These are phyloP conservation scores for Isabelozyma rhagii DNA, from an alignment of 805 yeast genomes.

Conservation along the genomic window DNA sequence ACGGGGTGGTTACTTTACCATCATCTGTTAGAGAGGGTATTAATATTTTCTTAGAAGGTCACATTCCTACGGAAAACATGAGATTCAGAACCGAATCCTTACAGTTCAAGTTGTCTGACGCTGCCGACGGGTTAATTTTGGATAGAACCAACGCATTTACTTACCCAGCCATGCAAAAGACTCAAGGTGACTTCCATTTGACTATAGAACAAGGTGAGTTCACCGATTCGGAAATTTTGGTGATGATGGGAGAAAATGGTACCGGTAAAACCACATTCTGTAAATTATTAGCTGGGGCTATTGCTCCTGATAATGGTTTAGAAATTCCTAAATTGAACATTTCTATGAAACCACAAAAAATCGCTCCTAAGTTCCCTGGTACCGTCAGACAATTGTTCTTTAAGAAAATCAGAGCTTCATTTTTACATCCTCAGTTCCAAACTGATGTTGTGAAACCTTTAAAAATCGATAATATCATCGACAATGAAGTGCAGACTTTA, in stretches of 20 bases:
- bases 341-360: constrained; percentile 98
- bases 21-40: constrained; percentile 98
- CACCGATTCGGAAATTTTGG: constrained; percentile 93
- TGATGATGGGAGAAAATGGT: constrained; percentile 99
- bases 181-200: constrained; percentile 94
- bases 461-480: constrained; percentile 88
- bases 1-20: constrained; percentile 98
- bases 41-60: constrained; percentile 97
- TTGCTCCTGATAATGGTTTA: constrained; percentile 77
- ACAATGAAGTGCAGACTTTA: constrained; percentile 94
- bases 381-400: constrained; percentile 96
- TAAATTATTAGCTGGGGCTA: constrained; percentile 89
- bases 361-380: constrained; percentile 98
- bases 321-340: constrained; percentile 86
- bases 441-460: constrained; percentile 97
- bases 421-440: constrained; percentile 95
- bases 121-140: constrained; percentile 68
- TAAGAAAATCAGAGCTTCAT: constrained; percentile 92
- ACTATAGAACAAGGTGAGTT: constrained; percentile 83
- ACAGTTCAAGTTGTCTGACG: constrained; percentile 90
- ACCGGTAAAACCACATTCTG: constrained; percentile 99
- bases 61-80: constrained; percentile 93
- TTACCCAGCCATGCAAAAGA: constrained; percentile 82
- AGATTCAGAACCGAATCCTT: constrained; percentile 95
- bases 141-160: constrained; percentile 77